These are phyloP conservation scores for Magnusiomyces ingens DNA, from an alignment of 1,139 yeast species.

Conservation along the genomic window DNA sequence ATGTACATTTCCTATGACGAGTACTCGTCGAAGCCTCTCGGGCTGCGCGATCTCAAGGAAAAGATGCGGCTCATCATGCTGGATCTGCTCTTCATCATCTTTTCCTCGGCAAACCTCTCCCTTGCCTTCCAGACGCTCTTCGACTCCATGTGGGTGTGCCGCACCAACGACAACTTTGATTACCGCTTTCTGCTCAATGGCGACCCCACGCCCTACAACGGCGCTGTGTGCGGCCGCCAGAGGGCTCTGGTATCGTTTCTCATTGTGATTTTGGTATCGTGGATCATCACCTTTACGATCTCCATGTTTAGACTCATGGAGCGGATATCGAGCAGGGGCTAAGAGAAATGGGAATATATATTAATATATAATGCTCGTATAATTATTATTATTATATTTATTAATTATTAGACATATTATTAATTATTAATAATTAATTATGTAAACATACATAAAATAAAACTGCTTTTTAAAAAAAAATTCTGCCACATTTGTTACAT, in stretches of 20 bases:
- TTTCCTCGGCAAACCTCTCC: constrained; percentile 84
- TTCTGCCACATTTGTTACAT: too few species aligned
- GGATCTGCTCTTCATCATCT: constrained; percentile 82
- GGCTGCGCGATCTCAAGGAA: constrained; percentile 74
- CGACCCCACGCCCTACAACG: constrained; percentile 24
- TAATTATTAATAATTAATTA: too few species aligned
- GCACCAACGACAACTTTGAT: constrained; percentile 7
- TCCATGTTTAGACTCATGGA: constrained; percentile 81
- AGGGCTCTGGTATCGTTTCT: constrained; percentile 71
- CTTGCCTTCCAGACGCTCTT: constrained; percentile 76
- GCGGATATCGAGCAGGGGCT: constrained; percentile 39
- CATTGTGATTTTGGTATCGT: constrained; percentile 63
- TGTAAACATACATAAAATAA: too few species aligned
- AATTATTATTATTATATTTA: too few species aligned
- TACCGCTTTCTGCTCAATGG: neutral
- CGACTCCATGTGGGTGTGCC: constrained; percentile 81
- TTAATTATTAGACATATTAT: too few species aligned
- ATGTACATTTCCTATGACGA: constrained; percentile 85
- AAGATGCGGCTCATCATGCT: constrained; percentile 71
- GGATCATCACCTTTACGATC: constrained; percentile 82
- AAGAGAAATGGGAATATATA: neutral
- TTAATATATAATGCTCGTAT: neutral
- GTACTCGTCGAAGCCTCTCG: constrained; percentile 84
- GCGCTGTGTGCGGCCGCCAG: constrained; percentile 68
- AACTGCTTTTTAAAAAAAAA: too few species aligned